Evolutionary conservation across 2,329 filamentous ascomycete genomes (phyloP), one percentile per base, ranked within the genome.

Genomic region (Rasamsonia emersonii): DNA sequence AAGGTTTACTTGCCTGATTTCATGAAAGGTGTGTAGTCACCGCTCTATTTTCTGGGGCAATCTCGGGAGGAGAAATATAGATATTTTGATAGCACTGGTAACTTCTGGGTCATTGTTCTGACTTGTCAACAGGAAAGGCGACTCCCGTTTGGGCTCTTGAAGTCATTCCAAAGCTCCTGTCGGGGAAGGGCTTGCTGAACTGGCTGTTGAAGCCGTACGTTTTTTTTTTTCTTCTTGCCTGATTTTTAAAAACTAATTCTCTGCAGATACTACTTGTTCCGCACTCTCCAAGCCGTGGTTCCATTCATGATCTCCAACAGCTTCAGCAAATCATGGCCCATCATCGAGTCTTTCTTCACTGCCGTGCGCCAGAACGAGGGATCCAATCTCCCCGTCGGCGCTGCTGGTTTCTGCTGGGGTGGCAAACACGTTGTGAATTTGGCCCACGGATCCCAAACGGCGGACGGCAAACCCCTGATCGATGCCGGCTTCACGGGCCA

Each of bases 371-470:
- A 49, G 6, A 44, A 50, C 13, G 42, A 48, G 33, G 46, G 49
- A n/a, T 36, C 49, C 11, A 36, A 45, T 9, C 45, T 61, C 5
- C 64, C 62, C 35, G 53, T 78, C 27, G 73, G 66, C 14, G 68
- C 62, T 0, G 70, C 70, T 0, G 77, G 75, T 1, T 79, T 75
- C 56, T 79, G 73, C 59, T 79, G 75, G 75, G 75, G 75, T 15
- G 76, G 72, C 15, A 70, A 71, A 39, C 66, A 76, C 41, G 54
- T 63, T 2, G 47, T 73, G 6, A 48, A 64, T n/a, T 62, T 78
- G 3, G 58, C 64, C 8, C 59, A 63, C 10, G 58, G 62, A 38
- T 38, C 33, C 19, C 36, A 39, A 14, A 40, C 40, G 2, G 35
- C 41, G 2, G 35, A 48, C 38, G 50, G 41, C 1, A 41, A 44